Evolutionary conservation across 257 asterid species (phyloP).

Genomic region (Nicotiana otophora): DNA sequence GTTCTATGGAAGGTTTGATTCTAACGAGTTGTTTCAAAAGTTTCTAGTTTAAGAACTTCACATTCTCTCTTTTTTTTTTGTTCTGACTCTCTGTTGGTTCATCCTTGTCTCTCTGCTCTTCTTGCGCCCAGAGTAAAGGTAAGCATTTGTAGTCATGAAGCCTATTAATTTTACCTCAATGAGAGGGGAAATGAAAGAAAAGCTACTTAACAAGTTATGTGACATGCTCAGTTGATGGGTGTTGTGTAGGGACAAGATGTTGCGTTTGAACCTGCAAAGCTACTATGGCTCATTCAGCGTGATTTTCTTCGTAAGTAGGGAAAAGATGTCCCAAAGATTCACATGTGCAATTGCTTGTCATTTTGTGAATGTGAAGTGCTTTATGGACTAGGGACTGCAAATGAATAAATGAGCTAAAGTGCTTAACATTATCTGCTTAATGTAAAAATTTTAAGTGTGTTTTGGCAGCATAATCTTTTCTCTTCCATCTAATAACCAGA

Average conservation of each 20-base stretch:
- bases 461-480: neutral
- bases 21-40: neutral
- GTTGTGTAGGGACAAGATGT: constrained; percentile 88
- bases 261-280: constrained; percentile 98
- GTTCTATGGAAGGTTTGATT: constrained; percentile 83
- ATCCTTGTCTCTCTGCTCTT: constrained; percentile 9
- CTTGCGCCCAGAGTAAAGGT: constrained; percentile 81
- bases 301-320: constrained; percentile 85
- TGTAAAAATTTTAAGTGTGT: neutral
- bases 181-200: neutral
- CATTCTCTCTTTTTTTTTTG: neutral
- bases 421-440: neutral
- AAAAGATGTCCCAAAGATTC: neutral
- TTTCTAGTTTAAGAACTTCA: constrained; percentile 8
- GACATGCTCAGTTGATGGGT: constrained; percentile 20
- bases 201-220: neutral
- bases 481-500: neutral
- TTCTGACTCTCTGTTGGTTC: constrained; percentile 15
- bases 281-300: constrained; percentile 97
- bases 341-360: neutral
- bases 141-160: constrained; percentile 15
- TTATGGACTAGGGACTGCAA: neutral
- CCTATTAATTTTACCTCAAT: neutral
- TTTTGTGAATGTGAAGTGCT: neutral
- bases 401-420: neutral